Percentiles rank a stretch among this genome's conserved stretches.
Evolutionary conservation across 768 basidiomycete genomes (phyloP).

Genomic region (Termitomyces sp.): DNA sequence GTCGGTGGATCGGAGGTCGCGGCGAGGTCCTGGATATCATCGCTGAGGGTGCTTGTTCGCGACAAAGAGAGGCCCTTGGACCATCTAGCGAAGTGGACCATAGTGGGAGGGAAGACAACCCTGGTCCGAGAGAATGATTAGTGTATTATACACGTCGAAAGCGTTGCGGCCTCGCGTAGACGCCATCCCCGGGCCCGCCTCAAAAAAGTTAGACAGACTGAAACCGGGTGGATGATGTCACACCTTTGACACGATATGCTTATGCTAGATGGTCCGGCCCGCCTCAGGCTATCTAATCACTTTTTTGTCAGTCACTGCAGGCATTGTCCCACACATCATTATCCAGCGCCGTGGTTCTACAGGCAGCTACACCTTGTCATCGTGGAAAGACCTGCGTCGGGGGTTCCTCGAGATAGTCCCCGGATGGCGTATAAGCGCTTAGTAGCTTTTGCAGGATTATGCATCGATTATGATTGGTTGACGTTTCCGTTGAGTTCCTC

Average conservation of each 20-base stretch:
- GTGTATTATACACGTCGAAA: constrained; percentile 5
- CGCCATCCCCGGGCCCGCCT: not conserved
- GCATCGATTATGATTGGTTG: not conserved
- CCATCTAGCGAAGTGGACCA: constrained; percentile 12
- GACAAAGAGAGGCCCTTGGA: constrained; percentile 9
- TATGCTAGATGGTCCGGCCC: not conserved
- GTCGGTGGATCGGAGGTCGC: constrained; percentile 21
- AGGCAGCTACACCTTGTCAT: too few species aligned
- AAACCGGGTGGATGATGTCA: constrained; percentile 16
- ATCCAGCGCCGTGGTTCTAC: too few species aligned
- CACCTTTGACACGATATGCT: not conserved
- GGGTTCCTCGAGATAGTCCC: not conserved
- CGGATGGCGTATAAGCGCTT: not conserved
- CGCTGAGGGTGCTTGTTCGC: constrained; percentile 14
- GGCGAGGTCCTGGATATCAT: constrained; percentile 16
- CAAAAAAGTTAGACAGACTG: constrained; percentile 8
- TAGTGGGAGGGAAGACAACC: constrained; percentile 2
- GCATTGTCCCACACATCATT: too few species aligned
- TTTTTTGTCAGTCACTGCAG: too few species aligned
- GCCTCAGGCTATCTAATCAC: not conserved
- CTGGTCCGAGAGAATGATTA: not conserved
- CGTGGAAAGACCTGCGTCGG: too few species aligned
- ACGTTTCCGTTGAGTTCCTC: not conserved
- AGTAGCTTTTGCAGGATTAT: too few species aligned
- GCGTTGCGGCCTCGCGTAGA: not conserved